Evolutionary conservation across 108 stramenopile species (phyloP).

Genomic region (Aurantiochytrium sp.): DNA sequence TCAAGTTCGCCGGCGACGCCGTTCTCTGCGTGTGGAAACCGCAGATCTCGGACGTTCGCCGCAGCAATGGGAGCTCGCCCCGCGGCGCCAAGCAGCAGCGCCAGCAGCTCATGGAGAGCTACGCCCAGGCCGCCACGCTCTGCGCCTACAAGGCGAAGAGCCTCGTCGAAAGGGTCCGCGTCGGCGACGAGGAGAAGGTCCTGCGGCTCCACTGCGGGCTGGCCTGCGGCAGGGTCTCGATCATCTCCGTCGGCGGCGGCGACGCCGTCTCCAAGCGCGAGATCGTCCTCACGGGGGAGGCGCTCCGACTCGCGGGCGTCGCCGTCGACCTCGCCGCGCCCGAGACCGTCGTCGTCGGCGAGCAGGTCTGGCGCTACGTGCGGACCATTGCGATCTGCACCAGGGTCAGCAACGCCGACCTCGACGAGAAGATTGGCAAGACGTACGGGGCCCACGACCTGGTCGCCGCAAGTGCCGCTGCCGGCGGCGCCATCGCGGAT

Average conservation of each 20-base stretch:
- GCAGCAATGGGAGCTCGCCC: not conserved
- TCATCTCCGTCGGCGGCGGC: not conserved
- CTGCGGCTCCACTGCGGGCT: not conserved
- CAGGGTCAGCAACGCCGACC: not conserved
- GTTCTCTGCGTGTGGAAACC: constrained; percentile 53
- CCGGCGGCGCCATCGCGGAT: too few species aligned
- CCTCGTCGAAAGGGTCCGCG: not conserved
- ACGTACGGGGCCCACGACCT: too few species aligned
- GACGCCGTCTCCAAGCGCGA: not conserved
- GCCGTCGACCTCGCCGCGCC: not conserved
- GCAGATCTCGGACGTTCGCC: not conserved
- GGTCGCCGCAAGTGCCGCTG: too few species aligned
- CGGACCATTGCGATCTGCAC: not conserved
- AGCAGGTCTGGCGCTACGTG: constrained; percentile 2
- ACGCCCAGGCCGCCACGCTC: constrained; percentile 11
- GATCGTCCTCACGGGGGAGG: not conserved
- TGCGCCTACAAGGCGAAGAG: not conserved
- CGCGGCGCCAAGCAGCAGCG: not conserved
- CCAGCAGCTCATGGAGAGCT: constrained; percentile 22
- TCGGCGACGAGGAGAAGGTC: not conserved
- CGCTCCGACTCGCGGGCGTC: not conserved
- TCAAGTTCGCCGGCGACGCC: constrained; percentile 69
- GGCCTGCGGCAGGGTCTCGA: not conserved
- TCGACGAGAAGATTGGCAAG: not conserved
- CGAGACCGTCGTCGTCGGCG: not conserved